phyloP scores from a whole-genome alignment of 805 yeast species.

The Lipomyces spencermartinsiae region DNA sequence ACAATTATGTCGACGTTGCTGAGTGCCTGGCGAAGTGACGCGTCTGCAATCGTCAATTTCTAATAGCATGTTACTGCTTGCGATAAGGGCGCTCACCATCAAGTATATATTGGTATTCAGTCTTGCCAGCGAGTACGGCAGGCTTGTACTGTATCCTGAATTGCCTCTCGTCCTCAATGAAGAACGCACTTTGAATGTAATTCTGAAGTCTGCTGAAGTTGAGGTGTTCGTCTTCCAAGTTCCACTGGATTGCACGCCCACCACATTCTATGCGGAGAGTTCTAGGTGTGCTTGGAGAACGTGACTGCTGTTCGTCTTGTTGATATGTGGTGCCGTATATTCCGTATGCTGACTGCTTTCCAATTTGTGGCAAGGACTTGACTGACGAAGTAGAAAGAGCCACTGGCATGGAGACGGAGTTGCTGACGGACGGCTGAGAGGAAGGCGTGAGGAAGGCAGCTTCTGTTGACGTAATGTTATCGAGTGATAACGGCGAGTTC shows the following conservation, averaged over 20 bases:
- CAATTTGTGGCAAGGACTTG: background rate
- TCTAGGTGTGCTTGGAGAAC: constrained; percentile 2
- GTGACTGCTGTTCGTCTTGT: background rate
- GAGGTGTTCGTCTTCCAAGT: constrained; percentile 25
- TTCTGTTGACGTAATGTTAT: background rate
- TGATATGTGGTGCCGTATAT: background rate
- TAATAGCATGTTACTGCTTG: background rate
- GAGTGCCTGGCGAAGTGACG: constrained; percentile 22
- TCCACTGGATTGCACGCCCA: constrained; percentile 28
- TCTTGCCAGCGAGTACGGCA: background rate
- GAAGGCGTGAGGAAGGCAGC: background rate
- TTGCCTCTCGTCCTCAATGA: constrained; percentile 18
- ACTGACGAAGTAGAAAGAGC: background rate
- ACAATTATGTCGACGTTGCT: constrained; percentile 20
- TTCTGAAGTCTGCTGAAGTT: constrained; percentile 23
- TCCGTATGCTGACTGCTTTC: background rate
- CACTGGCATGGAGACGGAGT: constrained; percentile 2
- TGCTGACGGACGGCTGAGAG: constrained; percentile 9
- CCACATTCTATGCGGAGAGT: constrained; percentile 28
- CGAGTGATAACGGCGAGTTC: background rate
- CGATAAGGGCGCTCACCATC: constrained; percentile 11
- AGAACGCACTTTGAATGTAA: constrained; percentile 34
- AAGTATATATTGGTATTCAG: background rate
- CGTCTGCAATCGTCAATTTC: constrained; percentile 8
- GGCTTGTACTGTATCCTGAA: constrained; percentile 14